These are phyloP conservation scores for Tolypocladium cylindrosporum DNA, from an alignment of 2,329 filamentous ascomycete species.

Conservation along the genomic window DNA sequence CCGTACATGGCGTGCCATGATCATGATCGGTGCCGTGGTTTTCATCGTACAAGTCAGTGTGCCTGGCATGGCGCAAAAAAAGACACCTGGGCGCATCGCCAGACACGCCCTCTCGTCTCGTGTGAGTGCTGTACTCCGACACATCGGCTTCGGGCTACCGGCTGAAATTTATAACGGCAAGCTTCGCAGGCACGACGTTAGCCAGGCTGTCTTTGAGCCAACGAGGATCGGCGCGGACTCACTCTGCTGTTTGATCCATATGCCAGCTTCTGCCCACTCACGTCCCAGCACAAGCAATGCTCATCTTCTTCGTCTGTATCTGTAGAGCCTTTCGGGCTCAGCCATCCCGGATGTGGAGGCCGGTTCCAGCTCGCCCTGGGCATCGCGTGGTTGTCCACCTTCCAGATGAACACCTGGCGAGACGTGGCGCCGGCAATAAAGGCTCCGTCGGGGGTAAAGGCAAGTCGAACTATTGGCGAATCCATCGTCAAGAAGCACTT, in stretches of 20 bases:
- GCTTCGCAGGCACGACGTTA: slow-evolving; percentile 16
- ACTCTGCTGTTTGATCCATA: slow-evolving; percentile 55
- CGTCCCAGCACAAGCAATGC: slow-evolving; percentile 53
- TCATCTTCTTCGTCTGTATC: slow-evolving; percentile 50
- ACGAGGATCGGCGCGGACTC: slow-evolving; percentile 22
- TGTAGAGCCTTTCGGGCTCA: slow-evolving; percentile 43
- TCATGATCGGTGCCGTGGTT: neutral
- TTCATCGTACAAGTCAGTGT: neutral
- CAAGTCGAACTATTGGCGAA: slow-evolving; percentile 44
- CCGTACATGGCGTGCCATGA: neutral
- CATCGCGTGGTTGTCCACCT: slow-evolving; percentile 46
- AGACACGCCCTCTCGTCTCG: neutral
- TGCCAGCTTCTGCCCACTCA: slow-evolving; percentile 49
- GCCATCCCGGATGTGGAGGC: slow-evolving; percentile 44
- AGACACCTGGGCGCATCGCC: neutral
- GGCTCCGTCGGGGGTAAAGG: slow-evolving; percentile 53
- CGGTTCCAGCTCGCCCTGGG: slow-evolving; percentile 52
- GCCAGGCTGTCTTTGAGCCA: no score
- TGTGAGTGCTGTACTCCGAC: neutral
- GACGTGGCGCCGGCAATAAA: slow-evolving; percentile 54
- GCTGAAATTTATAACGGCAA: slow-evolving; percentile 42
- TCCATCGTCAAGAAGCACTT: slow-evolving; percentile 53
- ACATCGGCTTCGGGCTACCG: slow-evolving; percentile 15
- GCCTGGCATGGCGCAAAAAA: neutral
- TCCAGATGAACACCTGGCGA: slow-evolving; percentile 53